Evolutionary conservation across 345 rosid species (phyloP), one percentile per base, ranked within the genome.

Genomic region (Salix purpurea): DNA sequence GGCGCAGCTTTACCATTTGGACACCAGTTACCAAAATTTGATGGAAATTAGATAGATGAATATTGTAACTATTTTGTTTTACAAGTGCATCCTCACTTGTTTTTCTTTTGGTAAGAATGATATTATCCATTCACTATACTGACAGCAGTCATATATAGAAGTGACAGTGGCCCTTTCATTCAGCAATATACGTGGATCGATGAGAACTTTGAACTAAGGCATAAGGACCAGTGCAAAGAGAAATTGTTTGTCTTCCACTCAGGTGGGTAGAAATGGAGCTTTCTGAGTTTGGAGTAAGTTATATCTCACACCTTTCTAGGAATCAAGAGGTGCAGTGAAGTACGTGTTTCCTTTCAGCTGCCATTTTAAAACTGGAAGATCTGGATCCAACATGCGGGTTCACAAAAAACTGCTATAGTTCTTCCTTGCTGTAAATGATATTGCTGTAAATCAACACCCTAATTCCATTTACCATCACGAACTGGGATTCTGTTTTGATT

Each of bases 391-490:
- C 52, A 23, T 73, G 32, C 30, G 34, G 61, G n/a, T 1, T 9
- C 56, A 4, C 44, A 23, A 58, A 34, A 21, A 26, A n/a, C 4
- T 46, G 50, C 50, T 44, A 13, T 44, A 12, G 10, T 40, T 61
- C 40, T 64, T 46, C 36, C 56, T 24, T 73, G 32, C 10, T 16
- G 6, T 7, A 32, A 32, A 60, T 21, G 23, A 40, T 21, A 44
- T 58, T 71, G 56, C 34, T 32, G 34, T 32, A 32, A 32, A 32
- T 32, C 34, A 32, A 32, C 34, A 32, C 34, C 61, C 67, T 72
- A 80, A 60, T 65, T 64, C 78, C 78, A 81, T 70, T 54, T 77
- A 73, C 84, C 74, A 58, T 60, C 77, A 74, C 56, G 72, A 26
- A 74, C 78, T 62, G 81, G 48, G 66, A 52, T 70, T 26, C 62